A percentile compares a stretch with the other conserved stretches of the same genome.
Evolutionary conservation across 2,329 filamentous ascomycete genomes (phyloP).

Genomic region (Penicillium hordei): DNA sequence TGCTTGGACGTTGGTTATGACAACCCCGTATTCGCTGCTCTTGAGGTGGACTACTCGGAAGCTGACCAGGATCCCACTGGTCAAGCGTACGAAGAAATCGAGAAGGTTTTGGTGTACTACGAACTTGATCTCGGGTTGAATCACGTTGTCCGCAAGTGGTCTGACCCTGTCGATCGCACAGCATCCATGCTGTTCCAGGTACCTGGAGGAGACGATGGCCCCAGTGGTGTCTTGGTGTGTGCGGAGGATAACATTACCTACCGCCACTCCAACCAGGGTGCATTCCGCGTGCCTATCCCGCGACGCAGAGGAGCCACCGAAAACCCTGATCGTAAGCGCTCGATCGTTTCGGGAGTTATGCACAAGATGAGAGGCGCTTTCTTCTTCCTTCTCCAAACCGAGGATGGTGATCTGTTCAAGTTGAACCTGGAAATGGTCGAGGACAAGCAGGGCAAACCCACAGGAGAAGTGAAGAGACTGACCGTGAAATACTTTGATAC

Average conservation of each 20-base stretch:
- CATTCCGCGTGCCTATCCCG: conserved; percentile 85
- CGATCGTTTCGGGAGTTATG: conserved; percentile 88
- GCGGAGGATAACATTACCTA: conserved; percentile 94
- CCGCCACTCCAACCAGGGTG: conserved; percentile 90
- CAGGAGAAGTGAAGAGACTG: conserved; percentile 75
- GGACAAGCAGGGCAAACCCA: conserved; percentile 72
- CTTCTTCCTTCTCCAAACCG: conserved; percentile 93
- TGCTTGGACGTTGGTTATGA: conserved; percentile 94
- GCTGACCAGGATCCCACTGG: conserved; percentile 88
- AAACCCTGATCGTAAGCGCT: conserved; percentile 85
- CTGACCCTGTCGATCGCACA: conserved; percentile 85
- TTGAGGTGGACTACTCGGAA: conserved; percentile 92
- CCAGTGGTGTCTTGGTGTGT: conserved; percentile 92
- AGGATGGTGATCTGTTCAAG: conserved; percentile 98
- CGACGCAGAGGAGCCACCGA: conserved; percentile 83
- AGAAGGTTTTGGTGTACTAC: conserved; percentile 94
- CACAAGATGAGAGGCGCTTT: conserved; percentile 96
- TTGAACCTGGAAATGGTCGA: conserved; percentile 88
- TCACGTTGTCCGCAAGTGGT: conserved; percentile 95
- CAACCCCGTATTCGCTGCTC: conserved; percentile 91
- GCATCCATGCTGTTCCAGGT: conserved; percentile 92
- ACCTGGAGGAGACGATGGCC: conserved; percentile 87
- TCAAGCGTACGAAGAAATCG: conserved; percentile 73
- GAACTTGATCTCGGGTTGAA: conserved; percentile 96
- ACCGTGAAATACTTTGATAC: conserved; percentile 99